Conservation (phyloP, 1,139 yeast species). For the Geotrichum cucujoidarum region DNA sequence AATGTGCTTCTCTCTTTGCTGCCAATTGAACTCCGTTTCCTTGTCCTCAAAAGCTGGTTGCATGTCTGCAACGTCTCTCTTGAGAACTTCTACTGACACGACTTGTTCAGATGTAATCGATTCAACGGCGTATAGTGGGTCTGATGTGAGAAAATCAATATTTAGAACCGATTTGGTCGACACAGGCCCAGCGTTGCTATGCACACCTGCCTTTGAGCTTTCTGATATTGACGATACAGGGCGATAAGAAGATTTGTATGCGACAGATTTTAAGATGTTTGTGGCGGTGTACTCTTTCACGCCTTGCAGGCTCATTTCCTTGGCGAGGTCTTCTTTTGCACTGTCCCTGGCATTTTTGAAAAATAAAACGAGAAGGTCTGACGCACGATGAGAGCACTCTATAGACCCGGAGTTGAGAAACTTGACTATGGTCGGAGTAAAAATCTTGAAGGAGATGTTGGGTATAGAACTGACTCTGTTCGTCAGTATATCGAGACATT, state of each 20-base stretch:
- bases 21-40: constrained; percentile 91
- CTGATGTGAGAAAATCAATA: constrained; percentile 25
- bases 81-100: constrained; percentile 36
- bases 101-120: constrained; percentile 30
- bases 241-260: constrained; percentile 5
- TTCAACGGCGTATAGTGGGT: constrained; percentile 35
- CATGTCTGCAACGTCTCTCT: constrained; percentile 39
- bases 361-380: constrained; percentile 39
- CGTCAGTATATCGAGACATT: constrained; percentile 40
- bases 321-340: constrained; percentile 47
- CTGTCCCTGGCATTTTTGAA: constrained; percentile 41
- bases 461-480: constrained; percentile 28
- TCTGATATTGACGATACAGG: neutral
- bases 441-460: constrained; percentile 40
- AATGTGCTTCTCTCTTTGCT: constrained; percentile 59
- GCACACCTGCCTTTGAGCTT: neutral
- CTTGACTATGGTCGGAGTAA: constrained; percentile 42
- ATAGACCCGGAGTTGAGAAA: constrained; percentile 35
- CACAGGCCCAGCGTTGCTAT: neutral
- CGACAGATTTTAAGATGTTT: constrained; percentile 19
- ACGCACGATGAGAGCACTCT: constrained; percentile 17
- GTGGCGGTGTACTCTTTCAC: constrained; percentile 9
- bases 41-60: constrained; percentile 55
- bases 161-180: constrained; percentile 19
- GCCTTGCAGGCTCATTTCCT: constrained; percentile 42